Base-by-base conservation (phyloP, 306 rosid species). In the Begonia masoniana region DNA sequence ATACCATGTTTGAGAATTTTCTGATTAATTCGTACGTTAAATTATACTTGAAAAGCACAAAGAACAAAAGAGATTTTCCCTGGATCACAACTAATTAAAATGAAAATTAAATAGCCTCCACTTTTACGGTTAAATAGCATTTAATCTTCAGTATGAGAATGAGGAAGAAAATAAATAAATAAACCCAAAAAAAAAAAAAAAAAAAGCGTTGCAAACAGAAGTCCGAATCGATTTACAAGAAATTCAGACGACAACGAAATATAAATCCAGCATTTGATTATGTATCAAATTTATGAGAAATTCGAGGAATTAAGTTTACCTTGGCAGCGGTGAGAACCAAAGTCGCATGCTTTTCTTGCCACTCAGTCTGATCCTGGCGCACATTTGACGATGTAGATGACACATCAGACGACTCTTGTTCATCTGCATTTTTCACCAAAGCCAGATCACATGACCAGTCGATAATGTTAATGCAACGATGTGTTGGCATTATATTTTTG, bases 321-420 rank as follows among this genome's bases (percentile, higher is more conserved):
- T 81, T 92, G 48, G 87, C 96, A 62, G 87, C 60, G 13, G 89
- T 81, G 62, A 92, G 83, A 62, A 92, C 93, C 54, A 92, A 66
- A 55, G 77, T 92, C 31, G 99, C 99, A 71, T 92, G 99, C 51
- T 75, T 78, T 77, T 92, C 99, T 72, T 92, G 99, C 81, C 94
- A 92, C 67, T 83, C 96, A 50, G 80, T 81, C 66, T 86, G 96
- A 81, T 92, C 99, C 68, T 83, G 86, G 21, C 99, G 68, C 54
- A 92, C 89, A 73, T 92, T 92, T 60, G 95, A 75, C 12, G 62
- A 73, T 58, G 80, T 71, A 23, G 85, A 62, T 1, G 82, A 52
- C 48, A 57, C 78, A 57, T 86, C 87, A 49, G 81, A 79, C 50
- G 52, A 81, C 71, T 77, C 88, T 23, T 80, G 26, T 57, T 67